phyloP scores from a whole-genome alignment of 306 rosid genomes.

The Glycine latifolia region DNA sequence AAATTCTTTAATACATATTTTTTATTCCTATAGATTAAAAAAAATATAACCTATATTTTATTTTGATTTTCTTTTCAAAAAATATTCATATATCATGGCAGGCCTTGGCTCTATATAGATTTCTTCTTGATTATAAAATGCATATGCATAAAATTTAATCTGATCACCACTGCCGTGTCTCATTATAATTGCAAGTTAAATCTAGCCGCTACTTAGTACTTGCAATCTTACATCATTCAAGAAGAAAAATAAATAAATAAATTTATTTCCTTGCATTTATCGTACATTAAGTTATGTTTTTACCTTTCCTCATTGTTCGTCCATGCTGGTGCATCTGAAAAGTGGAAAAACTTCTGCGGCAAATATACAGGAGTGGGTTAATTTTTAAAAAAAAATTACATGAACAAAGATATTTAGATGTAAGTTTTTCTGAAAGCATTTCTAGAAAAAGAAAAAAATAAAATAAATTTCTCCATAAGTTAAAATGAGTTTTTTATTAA shows the following conservation, averaged over 20 bases:
- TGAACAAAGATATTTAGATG: too few relatives aligned
- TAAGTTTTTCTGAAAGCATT: too few relatives aligned
- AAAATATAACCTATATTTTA: background rate
- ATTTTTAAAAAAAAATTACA: too few relatives aligned
- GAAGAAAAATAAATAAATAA: background rate
- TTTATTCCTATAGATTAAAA: too few relatives aligned
- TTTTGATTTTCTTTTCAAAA: background rate
- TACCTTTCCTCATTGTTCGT: slow-evolving; percentile 10
- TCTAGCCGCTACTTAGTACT: background rate
- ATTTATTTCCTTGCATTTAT: background rate
- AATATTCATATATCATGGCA: background rate
- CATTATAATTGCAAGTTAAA: background rate
- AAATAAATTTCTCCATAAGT: too few relatives aligned
- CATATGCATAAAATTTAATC: background rate
- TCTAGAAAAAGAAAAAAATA: too few relatives aligned
- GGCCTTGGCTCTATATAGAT: background rate
- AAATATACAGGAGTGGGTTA: background rate
- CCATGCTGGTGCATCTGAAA: slow-evolving; percentile 30
- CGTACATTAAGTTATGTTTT: slow-evolving; percentile 6
- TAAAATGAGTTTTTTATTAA: too few relatives aligned
- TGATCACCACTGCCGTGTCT: background rate
- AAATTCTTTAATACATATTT: too few relatives aligned
- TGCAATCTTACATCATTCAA: background rate
- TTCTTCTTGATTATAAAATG: background rate
- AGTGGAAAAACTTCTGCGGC: slow-evolving; percentile 43